phyloP scores from a whole-genome alignment of 2,329 filamentous ascomycete genomes.

The Cladosporium sp. region DNA sequence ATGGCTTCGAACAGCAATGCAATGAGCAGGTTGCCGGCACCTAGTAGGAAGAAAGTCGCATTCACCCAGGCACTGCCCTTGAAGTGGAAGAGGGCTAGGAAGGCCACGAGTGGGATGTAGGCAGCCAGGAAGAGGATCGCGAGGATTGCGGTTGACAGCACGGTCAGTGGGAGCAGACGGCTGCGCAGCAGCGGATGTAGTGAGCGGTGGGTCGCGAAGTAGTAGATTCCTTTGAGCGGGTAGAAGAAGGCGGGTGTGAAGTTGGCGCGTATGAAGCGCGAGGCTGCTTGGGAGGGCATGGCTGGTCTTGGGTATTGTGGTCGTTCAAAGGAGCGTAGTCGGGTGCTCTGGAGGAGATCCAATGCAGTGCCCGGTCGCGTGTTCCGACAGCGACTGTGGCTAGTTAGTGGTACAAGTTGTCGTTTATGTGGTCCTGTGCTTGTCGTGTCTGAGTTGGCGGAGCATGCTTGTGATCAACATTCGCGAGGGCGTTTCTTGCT shows the following conservation, averaged over 20 bases:
- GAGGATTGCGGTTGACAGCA: constrained; percentile 82
- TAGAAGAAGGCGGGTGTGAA: constrained; percentile 38
- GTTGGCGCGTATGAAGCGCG: constrained; percentile 33
- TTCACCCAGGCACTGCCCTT: constrained; percentile 81
- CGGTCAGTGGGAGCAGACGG: constrained; percentile 74
- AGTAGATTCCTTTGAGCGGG: constrained; percentile 66
- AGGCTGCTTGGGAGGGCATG: constrained; percentile 11
- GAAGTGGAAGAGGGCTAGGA: constrained; percentile 86
- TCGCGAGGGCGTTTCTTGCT: not conserved
- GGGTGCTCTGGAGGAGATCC: not conserved
- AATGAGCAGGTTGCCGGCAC: constrained; percentile 62
- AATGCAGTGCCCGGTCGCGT: not conserved
- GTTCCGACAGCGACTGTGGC: not conserved
- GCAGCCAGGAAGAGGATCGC: constrained; percentile 83
- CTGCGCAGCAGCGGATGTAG: constrained; percentile 79
- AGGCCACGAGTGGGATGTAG: constrained; percentile 85
- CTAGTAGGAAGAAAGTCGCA: constrained; percentile 78
- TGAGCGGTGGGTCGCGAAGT: constrained; percentile 74
- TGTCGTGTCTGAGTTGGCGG: not conserved
- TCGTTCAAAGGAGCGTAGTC: not conserved
- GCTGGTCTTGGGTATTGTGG: not conserved
- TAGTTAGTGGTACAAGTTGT: not conserved
- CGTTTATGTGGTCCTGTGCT: not conserved
- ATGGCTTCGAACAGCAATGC: constrained; percentile 57
- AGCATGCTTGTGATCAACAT: not conserved